phyloP scores from a whole-genome alignment of 179 eudicot genomes.

The Vitellaria paradoxa region DNA sequence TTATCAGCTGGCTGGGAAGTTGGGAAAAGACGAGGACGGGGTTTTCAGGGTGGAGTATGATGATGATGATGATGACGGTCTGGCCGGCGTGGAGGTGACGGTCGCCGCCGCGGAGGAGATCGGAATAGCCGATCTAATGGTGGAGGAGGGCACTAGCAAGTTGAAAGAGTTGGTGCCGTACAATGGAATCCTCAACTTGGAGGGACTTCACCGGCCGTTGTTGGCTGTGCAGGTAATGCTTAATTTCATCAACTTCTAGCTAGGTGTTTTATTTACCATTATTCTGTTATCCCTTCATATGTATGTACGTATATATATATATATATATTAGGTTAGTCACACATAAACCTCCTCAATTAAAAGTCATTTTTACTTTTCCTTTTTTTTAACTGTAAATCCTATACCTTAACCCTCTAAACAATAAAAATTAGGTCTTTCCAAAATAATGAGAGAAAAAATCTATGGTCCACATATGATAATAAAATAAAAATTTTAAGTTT shows the following conservation, averaged over 20 bases:
- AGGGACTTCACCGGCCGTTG: slow-evolving; percentile 71
- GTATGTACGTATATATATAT: too few relatives aligned
- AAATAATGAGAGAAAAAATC: too few relatives aligned
- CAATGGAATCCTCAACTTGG: slow-evolving; percentile 59
- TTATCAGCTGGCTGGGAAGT: slow-evolving; percentile 68
- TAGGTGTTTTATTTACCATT: too few relatives aligned
- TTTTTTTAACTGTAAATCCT: too few relatives aligned
- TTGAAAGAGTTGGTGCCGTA: slow-evolving; percentile 72
- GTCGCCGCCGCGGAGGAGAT: slow-evolving; percentile 45
- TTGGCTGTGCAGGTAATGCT: slow-evolving; percentile 60
- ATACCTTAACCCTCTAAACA: too few relatives aligned
- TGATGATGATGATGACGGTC: slow-evolving; percentile 35
- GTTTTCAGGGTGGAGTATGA: slow-evolving; percentile 66
- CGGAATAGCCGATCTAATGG: slow-evolving; percentile 46
- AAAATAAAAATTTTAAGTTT: too few relatives aligned
- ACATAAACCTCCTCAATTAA: too few relatives aligned
- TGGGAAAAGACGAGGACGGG: slow-evolving; percentile 74
- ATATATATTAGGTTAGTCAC: too few relatives aligned
- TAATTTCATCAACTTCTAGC: neutral
- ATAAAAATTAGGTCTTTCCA: too few relatives aligned
- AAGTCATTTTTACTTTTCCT: too few relatives aligned
- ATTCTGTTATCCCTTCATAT: too few relatives aligned
- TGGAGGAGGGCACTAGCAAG: slow-evolving; percentile 43
- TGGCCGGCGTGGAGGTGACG: slow-evolving; percentile 67
- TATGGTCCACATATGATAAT: too few relatives aligned